Evolutionary conservation across 2,329 filamentous ascomycete species (phyloP).

Genomic region (Mollisiaceae sp.): DNA sequence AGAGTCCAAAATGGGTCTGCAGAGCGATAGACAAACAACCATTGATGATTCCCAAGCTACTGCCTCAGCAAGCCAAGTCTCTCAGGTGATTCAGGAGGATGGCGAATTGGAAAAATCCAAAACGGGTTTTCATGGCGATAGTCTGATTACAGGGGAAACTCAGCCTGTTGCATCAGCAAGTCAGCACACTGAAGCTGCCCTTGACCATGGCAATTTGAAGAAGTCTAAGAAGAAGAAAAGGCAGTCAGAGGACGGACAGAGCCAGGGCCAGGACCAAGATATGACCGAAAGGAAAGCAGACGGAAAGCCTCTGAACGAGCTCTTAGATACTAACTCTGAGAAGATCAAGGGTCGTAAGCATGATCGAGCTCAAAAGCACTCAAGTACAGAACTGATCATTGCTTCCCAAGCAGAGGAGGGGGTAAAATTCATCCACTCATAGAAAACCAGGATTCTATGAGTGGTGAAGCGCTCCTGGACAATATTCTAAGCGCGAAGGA

Average conservation of each 20-base stretch:
- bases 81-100: neutral
- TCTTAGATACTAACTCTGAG: conserved; percentile 26
- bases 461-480: conserved; percentile 43
- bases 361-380: conserved; percentile 18
- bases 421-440: conserved; percentile 44
- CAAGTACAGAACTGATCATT: neutral
- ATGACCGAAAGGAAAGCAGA: neutral
- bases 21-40: neutral
- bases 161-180: neutral
- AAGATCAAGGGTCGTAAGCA: conserved; percentile 21
- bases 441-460: conserved; percentile 43
- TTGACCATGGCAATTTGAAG: neutral
- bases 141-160: neutral
- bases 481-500: conserved; percentile 10
- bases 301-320: conserved; percentile 24
- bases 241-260: neutral
- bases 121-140: neutral
- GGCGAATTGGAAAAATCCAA: neutral
- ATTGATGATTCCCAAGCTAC: neutral
- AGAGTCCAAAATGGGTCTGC: neutral
- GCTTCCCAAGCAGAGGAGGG: conserved; percentile 21
- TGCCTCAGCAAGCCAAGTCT: neutral
- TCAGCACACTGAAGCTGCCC: neutral
- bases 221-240: neutral
- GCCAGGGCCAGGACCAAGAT: neutral